Base-by-base conservation (phyloP, 345 rosid genomes). In the Excoecaria cochinchinensis region DNA sequence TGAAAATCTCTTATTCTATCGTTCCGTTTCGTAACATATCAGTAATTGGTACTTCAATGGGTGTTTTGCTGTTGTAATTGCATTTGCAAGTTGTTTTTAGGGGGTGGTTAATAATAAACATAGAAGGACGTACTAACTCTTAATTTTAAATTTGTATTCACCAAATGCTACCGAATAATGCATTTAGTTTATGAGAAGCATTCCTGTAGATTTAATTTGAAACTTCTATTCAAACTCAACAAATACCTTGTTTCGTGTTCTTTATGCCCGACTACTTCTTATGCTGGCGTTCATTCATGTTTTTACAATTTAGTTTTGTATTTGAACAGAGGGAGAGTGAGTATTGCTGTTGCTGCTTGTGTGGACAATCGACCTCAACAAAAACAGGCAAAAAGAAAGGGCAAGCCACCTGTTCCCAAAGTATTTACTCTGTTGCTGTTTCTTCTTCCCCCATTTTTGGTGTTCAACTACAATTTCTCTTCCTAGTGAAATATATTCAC, bases 251-350 rank as follows among this genome's bases (percentile, higher is more conserved):
- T 24, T 62, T 50, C 16, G 17, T 3, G 39, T 44, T 44, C 3
- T 11, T 8, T 40, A 44, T 36, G 67, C 25, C 3, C 5, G 67
- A 48, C 36, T 4, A 19, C 22, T 50, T 52, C 56, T 52, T 52
- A 15, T 31, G 31, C 31, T 31, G 31, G 31, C 31, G 31, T 31
- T 31, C 31, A 3, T 74, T 46, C 66, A 38, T 57, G 16, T 19
- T 19, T 24, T 60, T 67, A 25, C 48, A 25, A 36, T 75, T 67
- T 79, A 31, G 36, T 67, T 67, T 86, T 65, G 72, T 86, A 69
- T 15, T 61, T 81, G 78, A 47, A 59, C 67, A 93, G 97, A 81
- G 99, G 98, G 85, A 86, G 99, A 74, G 86, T 87, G 72, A 93
- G 99, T 78, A 86, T 95, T 69, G 97, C 93, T n/a, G 90, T 86